Conservation (phyloP, 2,329 filamentous ascomycete genomes). For the Aspergillus nomiae region DNA sequence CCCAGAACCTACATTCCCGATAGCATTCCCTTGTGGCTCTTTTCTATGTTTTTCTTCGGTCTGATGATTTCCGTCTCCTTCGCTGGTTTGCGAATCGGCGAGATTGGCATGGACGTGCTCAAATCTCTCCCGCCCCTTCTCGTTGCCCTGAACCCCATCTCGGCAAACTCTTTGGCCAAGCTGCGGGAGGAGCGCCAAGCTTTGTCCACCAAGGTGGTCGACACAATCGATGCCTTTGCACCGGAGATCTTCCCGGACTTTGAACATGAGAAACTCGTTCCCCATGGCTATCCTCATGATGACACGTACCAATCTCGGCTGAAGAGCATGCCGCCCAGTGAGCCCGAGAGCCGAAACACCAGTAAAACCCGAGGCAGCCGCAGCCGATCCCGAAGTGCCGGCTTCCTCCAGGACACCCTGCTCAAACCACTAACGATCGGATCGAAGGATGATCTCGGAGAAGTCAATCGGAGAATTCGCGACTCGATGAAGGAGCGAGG, state of each 20-base stretch:
- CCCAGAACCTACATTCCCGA: conserved; percentile 72
- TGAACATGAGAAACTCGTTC: conserved; percentile 46
- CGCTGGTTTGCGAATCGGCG: conserved; percentile 88
- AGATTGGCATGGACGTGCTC: conserved; percentile 96
- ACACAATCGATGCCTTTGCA: conserved; percentile 90
- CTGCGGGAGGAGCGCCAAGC: conserved; percentile 72
- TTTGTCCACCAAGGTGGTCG: conserved; percentile 79
- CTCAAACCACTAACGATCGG: conserved; percentile 20
- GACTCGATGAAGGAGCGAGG: conserved; percentile 24
- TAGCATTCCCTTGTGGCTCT: conserved; percentile 76
- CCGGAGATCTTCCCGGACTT: conserved; percentile 97
- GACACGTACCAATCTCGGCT: conserved; percentile 15
- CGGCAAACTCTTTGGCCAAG: conserved; percentile 78
- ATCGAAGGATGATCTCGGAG: conserved; percentile 19
- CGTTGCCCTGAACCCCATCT: conserved; percentile 80
- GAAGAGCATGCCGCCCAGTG: conserved; percentile 26
- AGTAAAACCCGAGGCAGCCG: conserved; percentile 19
- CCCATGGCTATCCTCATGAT: conserved; percentile 7
- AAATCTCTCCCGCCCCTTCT: conserved; percentile 90
- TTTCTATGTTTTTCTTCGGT: conserved; percentile 73
- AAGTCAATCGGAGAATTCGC: conserved; percentile 20
- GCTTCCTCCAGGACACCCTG: conserved; percentile 13
- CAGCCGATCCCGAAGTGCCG: conserved; percentile 15
- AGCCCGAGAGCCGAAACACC: conserved; percentile 14
- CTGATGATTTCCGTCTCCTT: conserved; percentile 89